Evolutionary conservation across 2,329 filamentous ascomycete species (phyloP).

Genomic region (Paraphoma chrysanthemicola): DNA sequence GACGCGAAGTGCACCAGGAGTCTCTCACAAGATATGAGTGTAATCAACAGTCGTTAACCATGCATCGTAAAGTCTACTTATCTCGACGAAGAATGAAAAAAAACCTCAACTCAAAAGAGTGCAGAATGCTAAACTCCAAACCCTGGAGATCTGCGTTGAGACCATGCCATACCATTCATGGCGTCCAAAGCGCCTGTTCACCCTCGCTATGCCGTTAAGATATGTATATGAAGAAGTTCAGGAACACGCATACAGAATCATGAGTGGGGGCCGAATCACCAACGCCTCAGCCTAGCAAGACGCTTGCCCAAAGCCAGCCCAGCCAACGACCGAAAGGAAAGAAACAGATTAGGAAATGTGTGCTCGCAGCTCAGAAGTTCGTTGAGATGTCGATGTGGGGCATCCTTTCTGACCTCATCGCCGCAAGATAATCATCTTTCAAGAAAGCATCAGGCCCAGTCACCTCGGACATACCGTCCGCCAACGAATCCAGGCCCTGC

Average conservation of each 20-base stretch:
- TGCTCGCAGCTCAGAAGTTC: slow-evolving; percentile 4
- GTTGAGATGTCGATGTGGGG: background rate
- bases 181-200: slow-evolving; percentile 14
- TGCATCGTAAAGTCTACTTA: background rate
- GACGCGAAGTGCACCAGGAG: no score
- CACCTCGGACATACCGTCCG: background rate
- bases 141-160: background rate
- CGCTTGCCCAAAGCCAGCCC: background rate
- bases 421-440: background rate
- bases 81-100: background rate
- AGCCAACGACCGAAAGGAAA: background rate
- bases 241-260: background rate
- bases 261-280: slow-evolving; percentile 1
- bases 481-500: background rate
- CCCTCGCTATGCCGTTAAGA: slow-evolving; percentile 27
- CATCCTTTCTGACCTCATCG: background rate
- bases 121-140: slow-evolving; percentile 1
- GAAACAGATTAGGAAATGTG: background rate
- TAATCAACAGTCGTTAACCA: no score
- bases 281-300: background rate
- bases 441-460: background rate
- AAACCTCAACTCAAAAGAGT: background rate
- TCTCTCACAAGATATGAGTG: no score
- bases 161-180: background rate
- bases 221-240: slow-evolving; percentile 11